Evolutionary conservation across 306 rosid species (phyloP).

Genomic region (Glycine latifolia): DNA sequence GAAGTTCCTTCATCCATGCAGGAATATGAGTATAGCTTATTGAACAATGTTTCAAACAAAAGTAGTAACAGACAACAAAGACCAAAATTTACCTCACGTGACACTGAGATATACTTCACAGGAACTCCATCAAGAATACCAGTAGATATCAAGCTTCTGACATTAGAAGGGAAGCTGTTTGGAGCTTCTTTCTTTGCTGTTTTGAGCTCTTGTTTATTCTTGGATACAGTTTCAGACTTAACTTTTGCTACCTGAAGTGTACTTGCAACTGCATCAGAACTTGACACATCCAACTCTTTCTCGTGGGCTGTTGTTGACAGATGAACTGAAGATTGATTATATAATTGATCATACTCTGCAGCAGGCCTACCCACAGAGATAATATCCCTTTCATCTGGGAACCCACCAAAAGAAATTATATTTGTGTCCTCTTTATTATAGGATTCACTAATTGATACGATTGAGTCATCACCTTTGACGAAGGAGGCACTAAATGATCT

Average conservation of each 20-base stretch:
- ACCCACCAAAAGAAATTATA: slow-evolving; percentile 68
- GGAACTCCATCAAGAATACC: slow-evolving; percentile 93
- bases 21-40: slow-evolving; percentile 38
- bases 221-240: slow-evolving; percentile 58
- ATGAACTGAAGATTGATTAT: slow-evolving; percentile 68
- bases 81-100: slow-evolving; percentile 67
- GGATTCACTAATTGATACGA: slow-evolving; percentile 57
- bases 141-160: slow-evolving; percentile 79
- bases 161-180: slow-evolving; percentile 87
- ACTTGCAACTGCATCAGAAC: slow-evolving; percentile 53
- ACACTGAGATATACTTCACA: slow-evolving; percentile 78
- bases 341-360: slow-evolving; percentile 58
- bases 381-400: slow-evolving; percentile 71
- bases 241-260: slow-evolving; percentile 50
- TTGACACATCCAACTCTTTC: slow-evolving; percentile 59
- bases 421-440: slow-evolving; percentile 60
- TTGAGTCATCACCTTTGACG: slow-evolving; percentile 52
- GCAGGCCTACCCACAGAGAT: slow-evolving; percentile 62
- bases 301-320: slow-evolving; percentile 55
- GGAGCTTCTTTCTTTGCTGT: slow-evolving; percentile 79
- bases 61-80: slow-evolving; percentile 42
- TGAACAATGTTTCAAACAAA: slow-evolving; percentile 15
- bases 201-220: slow-evolving; percentile 69
- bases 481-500: slow-evolving; percentile 55
- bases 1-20: slow-evolving; percentile 72